Base-by-base conservation (phyloP, 371 early-diverging fungal genomes). In the Paraphysoderma sedebokerense region DNA sequence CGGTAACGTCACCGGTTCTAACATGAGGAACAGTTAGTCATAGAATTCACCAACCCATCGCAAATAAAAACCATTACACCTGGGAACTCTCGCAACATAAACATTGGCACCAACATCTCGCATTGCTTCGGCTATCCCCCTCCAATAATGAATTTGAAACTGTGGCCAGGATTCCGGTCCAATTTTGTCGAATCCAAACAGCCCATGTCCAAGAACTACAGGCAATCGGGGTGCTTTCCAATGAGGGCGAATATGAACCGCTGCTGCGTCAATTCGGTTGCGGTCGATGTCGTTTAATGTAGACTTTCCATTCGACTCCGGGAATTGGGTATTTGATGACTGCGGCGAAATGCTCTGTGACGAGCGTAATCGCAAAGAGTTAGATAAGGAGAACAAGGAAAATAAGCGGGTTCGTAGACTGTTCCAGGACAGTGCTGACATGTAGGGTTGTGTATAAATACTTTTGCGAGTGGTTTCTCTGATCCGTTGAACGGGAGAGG, bases 81-180 rank as follows among this genome's bases (percentile, higher is more conserved):
- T 66, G 31, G 84, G 72, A 12, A 92, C 92, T 35, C 77, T 70
- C 2, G 88, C 74, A 2, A 87, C 75, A 41, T 80, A 61, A 29
- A 93, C 90, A 39, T 81, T 75, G 48, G 82, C 80, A 3, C 92
- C 92, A 19, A 86, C 52, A 29, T 75, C 72, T n/a, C 72, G 71
- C 51, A 92, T 57, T 0, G 81, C 80, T 37, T 87, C 78, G 38
- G 75, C 70, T 20, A 92, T 79, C 3, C 87, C 89, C 23, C 74
- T 69, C 91, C 91, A 92, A 56, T 92, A 92, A 37, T 82, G 82
- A 19, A 86, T 61, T 59, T 86, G 91, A 20, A 90, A 61, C 17
- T 63, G 56, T 0, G 93, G 93, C 20, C 85, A 56, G 15, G 72
- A 55, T 23, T 74, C 77, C 0, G 85, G 85, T 1, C 89, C 75